Conservation (phyloP, 2,329 filamentous ascomycete species). For the Xylaria arbuscula region DNA sequence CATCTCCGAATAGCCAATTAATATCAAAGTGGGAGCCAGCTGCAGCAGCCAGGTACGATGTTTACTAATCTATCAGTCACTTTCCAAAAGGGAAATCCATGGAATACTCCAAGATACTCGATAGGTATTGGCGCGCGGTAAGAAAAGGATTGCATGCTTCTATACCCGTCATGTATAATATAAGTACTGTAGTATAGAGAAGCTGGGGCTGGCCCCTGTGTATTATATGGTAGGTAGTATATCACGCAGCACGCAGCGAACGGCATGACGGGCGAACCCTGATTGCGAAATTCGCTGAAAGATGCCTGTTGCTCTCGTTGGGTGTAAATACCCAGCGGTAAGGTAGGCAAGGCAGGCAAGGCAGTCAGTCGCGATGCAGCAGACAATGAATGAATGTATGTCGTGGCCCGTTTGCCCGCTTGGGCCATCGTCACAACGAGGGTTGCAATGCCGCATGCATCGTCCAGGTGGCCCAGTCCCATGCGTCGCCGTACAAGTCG, state of each 20-base stretch:
- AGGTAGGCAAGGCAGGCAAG: too few species aligned
- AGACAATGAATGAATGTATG: conserved; percentile 25
- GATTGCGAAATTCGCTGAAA: conserved; percentile 24
- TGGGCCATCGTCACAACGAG: conserved; percentile 28
- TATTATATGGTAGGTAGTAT: background rate
- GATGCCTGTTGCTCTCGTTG: conserved; percentile 24
- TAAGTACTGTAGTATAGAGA: background rate
- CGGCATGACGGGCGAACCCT: conserved; percentile 13
- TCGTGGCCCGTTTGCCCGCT: conserved; percentile 28
- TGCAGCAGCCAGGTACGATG: background rate
- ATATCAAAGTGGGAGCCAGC: conserved; percentile 17
- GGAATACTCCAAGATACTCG: conserved; percentile 14
- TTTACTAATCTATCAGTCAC: conserved; percentile 21
- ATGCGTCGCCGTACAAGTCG: conserved; percentile 12
- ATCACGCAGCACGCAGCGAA: conserved; percentile 4
- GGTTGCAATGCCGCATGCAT: conserved; percentile 39
- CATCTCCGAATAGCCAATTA: conserved; percentile 25
- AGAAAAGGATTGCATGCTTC: conserved; percentile 27
- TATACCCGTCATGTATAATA: background rate
- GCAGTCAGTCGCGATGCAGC: background rate
- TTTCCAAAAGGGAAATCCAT: conserved; percentile 24
- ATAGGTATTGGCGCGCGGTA: conserved; percentile 37
- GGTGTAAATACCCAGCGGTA: background rate
- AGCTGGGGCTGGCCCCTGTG: background rate
- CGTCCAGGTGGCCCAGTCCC: conserved; percentile 22